Percentiles rank a stretch among this genome's conserved stretches.
phyloP scores from a whole-genome alignment of 2,329 filamentous ascomycete genomes.

The Coniochaeta pulveracea region DNA sequence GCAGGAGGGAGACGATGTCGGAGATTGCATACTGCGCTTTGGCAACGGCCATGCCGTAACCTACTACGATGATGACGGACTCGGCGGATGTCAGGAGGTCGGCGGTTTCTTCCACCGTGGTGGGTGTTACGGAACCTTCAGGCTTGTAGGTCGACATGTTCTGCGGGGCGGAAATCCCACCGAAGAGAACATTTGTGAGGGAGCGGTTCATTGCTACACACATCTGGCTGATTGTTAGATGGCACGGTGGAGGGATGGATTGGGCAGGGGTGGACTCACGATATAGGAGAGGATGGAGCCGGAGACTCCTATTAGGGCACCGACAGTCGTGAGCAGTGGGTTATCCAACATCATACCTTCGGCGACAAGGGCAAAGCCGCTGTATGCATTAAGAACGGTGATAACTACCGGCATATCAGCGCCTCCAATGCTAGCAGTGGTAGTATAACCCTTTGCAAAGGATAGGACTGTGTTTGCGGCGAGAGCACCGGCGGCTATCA shows the following conservation, averaged over 20 bases:
- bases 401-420: constrained; percentile 91
- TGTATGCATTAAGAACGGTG: constrained; percentile 83
- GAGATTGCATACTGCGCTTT: constrained; percentile 88
- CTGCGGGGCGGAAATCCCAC: constrained; percentile 56
- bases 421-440: constrained; percentile 80
- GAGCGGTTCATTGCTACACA: constrained; percentile 89
- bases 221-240: no score
- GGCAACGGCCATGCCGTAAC: constrained; percentile 89
- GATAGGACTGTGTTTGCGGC: constrained; percentile 67
- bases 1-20: constrained; percentile 64
- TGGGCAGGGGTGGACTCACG: no score
- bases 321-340: constrained; percentile 71
- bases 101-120: constrained; percentile 68
- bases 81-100: constrained; percentile 67
- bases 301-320: constrained; percentile 77
- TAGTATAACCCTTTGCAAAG: constrained; percentile 80
- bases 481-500: constrained; percentile 68
- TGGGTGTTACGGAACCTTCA: constrained; percentile 69
- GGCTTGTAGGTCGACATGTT: constrained; percentile 58
- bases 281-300: constrained; percentile 85
- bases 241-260: no score
- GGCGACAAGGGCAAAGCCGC: constrained; percentile 79
- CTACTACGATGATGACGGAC: constrained; percentile 80
- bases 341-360: constrained; percentile 91
- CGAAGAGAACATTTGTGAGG: constrained; percentile 81